These are phyloP conservation scores for Heritiera littoralis DNA, from an alignment of 345 rosid species.

Conservation along the genomic window DNA sequence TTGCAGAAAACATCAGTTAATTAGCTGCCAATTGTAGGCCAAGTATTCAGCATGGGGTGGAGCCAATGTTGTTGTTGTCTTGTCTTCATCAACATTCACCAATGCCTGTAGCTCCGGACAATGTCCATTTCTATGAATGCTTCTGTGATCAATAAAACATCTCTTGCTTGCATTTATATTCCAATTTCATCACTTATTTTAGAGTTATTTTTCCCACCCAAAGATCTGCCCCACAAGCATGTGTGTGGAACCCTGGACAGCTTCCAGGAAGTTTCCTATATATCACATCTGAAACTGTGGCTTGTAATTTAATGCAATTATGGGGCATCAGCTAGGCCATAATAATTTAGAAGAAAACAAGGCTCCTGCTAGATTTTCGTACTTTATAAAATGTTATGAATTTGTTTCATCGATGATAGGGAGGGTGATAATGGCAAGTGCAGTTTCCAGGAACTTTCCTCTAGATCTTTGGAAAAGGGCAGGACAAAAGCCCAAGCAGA, in stretches of 20 bases:
- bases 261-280: constrained; percentile 19
- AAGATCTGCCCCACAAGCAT: background rate
- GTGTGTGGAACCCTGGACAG: background rate
- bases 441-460: constrained; percentile 4
- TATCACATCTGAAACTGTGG: background rate
- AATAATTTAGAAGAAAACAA: background rate
- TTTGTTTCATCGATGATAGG: background rate
- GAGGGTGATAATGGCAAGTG: background rate
- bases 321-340: background rate
- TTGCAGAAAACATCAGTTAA: background rate
- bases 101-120: background rate
- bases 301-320: background rate
- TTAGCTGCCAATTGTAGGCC: too few species aligned
- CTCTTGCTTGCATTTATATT: background rate
- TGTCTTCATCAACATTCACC: background rate
- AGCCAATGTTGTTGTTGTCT: background rate
- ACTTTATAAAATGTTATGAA: background rate
- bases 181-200: background rate
- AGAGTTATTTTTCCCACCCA: background rate
- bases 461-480: background rate
- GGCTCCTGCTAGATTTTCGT: background rate
- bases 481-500: background rate
- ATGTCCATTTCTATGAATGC: background rate
- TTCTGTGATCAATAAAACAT: background rate
- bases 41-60: background rate